Evolutionary conservation across 1,284 basidiomycete genomes (phyloP).

Genomic region (Leucoagaricus sp.): DNA sequence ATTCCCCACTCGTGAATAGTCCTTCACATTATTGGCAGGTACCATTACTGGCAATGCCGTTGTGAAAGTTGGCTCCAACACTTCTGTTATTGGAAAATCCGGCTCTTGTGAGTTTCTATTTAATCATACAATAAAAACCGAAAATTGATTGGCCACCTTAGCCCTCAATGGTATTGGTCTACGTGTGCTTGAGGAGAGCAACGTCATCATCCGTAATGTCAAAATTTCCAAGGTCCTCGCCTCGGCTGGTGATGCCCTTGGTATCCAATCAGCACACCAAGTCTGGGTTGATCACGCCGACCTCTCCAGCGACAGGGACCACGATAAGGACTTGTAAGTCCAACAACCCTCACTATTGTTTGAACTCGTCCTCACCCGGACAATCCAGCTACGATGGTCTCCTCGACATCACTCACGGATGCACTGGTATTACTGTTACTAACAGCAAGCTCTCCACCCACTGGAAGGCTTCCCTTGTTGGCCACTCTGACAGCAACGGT

Average conservation of each 20-base stretch:
- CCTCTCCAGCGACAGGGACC: slow-evolving; percentile 44
- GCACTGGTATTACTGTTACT: slow-evolving; percentile 42
- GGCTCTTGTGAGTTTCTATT: slow-evolving; percentile 27
- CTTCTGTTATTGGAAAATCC: slow-evolving; percentile 38
- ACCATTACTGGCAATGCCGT: slow-evolving; percentile 43
- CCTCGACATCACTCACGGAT: slow-evolving; percentile 42
- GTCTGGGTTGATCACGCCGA: slow-evolving; percentile 52
- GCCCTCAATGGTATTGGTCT: slow-evolving; percentile 43
- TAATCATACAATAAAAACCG: not conserved
- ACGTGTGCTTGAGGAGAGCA: slow-evolving; percentile 40
- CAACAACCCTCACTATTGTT: not conserved
- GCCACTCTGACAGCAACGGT: slow-evolving; percentile 42
- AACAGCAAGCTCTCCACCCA: slow-evolving; percentile 42
- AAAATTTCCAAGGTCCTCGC: slow-evolving; percentile 51
- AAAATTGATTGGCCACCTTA: slow-evolving; percentile 12
- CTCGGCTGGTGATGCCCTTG: slow-evolving; percentile 43
- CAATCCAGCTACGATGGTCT: slow-evolving; percentile 40
- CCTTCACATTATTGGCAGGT: slow-evolving; percentile 25
- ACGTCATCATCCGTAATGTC: slow-evolving; percentile 52
- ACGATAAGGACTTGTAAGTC: slow-evolving; percentile 35
- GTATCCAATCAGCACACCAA: slow-evolving; percentile 41
- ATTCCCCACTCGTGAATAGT: not conserved
- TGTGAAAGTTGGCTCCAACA: slow-evolving; percentile 46
- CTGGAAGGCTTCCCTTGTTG: slow-evolving; percentile 46
- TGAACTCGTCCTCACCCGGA: not conserved